Evolutionary conservation across 176 grass and related monocot genomes (phyloP), one percentile per base, ranked within the genome.

Genomic region (Avena sativa): DNA sequence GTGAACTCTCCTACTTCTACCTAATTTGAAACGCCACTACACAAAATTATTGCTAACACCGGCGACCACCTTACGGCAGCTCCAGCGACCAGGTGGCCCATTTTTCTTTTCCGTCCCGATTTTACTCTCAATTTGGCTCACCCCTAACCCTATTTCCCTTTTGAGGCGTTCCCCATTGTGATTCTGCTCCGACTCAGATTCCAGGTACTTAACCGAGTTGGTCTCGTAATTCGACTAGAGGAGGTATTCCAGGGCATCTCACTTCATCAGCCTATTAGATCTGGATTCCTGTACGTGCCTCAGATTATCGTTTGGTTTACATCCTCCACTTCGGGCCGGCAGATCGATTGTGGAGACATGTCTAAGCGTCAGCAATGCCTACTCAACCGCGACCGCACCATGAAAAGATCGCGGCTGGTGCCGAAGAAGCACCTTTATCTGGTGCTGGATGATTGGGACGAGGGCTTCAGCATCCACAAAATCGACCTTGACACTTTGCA

Each of bases 391-490:
- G 34, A 69, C 13, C 0, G 66, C 66, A 9, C 32, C 66, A 19
- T n/a, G 17, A 70, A 82, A 15, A 82, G 82, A 3, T 14, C 69
- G 5, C 82, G 82, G 21, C n/a, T 44, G 5, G 12, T 3, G 40
- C 9, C 64, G 5, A 67, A 75, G 71, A 84, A 75, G 25, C 82
- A 84, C 25, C 40, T 84, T 9, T 84, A 84, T 11, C 56, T 84
- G 16, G 70, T 48, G 23, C 26, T 84, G 10, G 71, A 84, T 34
- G 71, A 84, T 16, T 84, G 70, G 70, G 43, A 74, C 9, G 43
- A 34, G 2, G 82, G 82, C 12, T 84, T 34, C 56, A 61, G 50
- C 9, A 74, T 84, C 23, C 43, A 59, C 55, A 58, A 62, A 25
- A 61, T 84, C 25, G 70, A 62, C 1, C 1, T 15, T 0, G 26